Evolutionary conservation across 441 rosid genomes (phyloP), one percentile per base, ranked within the genome.

Genomic region (Macaranga tanarius): DNA sequence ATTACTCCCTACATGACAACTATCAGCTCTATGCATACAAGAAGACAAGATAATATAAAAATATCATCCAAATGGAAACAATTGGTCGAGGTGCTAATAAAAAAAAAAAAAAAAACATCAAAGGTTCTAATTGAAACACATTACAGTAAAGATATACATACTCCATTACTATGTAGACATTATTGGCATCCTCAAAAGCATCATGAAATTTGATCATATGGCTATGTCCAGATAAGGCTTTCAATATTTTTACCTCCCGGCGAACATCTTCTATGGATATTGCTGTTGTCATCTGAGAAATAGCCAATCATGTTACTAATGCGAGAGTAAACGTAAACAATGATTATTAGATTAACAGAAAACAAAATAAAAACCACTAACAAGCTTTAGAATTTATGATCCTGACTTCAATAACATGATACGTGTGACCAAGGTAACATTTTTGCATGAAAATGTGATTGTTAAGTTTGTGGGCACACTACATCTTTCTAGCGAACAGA

Each of bases 151-250:
- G 15, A 56, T 60, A 55, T 57, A 80, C 97, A 67, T 90, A 95
- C 99, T 95, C 99, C 99, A 92, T 95, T 77, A 91, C 97, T 67
- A 92, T 88, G 91, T 92, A 95, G 64, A 95, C 95, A 71, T 95
- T 95, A 82, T 86, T 89, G 79, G 87, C 91, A 77, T 95, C 99
- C 77, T 95, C 99, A 82, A 89, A 95, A 73, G 94, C 96, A 86
- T 95, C 97, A 77, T 84, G 85, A 67, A 87, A 92, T 81, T 87
- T 85, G 83, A 92, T 81, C 73, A 91, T 79, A 85, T 95, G 82
- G 74, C 74, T 81, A 83, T 95, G 99, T 12, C 98, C 99, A 19
- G 97, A 89, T 74, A 95, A 79, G 28, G 91, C 89, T 84, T 86
- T 92, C 87, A 91, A 73, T 69, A 95, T 81, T 81, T 92, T 91